Base-by-base conservation (phyloP, 2,329 filamentous ascomycete species). In the Arthrobotrys megalospora region DNA sequence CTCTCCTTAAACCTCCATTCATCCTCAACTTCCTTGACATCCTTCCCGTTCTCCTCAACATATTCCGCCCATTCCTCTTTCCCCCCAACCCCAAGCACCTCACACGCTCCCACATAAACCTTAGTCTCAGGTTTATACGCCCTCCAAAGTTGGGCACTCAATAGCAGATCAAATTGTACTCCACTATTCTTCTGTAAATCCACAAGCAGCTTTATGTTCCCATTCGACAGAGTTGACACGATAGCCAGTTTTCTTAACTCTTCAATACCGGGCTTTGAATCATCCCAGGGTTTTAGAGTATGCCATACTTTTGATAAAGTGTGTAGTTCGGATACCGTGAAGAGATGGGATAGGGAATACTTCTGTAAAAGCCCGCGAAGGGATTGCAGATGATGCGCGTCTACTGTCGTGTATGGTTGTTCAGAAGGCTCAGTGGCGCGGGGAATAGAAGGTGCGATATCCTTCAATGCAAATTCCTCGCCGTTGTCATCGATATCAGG, bases 161-260 rank as follows among this genome's bases (percentile, higher is more conserved):
- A 85, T 45, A 94, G 81, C 67, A 86, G 84, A 21, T 86, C 86
- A 81, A 94, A 95, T 0, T 87, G 87, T 63, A 94, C 86, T 3
- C 84, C 83, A 0, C 88, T 90, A 81, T 89, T 86, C 63, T 84
- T 82, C 62, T 88, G 84, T 60, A 96, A 86, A 82, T 95, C 92
- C 1, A 85, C 82, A 50, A 95, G 86, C n/a, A 95, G 85, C 1
- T 86, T 85, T 1, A 86, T 82, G 82, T 94, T 95, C 41, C 91
- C 93, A 82, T 96, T 96, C 32, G 91, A 93, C 28, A 95, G 85
- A 0, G 91, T 93, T 47, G 89, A 87, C 0, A 91, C 92, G 8
- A 81, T 84, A 43, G 87, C 87, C 28, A 94, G 84, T 53, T 85
- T 83, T 1, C 84, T 82, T 21, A 95, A 83, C 0, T 91, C 92